Base-by-base conservation (phyloP, 192 early-diverging fungal species). In the Umbelopsis isabellina region DNA sequence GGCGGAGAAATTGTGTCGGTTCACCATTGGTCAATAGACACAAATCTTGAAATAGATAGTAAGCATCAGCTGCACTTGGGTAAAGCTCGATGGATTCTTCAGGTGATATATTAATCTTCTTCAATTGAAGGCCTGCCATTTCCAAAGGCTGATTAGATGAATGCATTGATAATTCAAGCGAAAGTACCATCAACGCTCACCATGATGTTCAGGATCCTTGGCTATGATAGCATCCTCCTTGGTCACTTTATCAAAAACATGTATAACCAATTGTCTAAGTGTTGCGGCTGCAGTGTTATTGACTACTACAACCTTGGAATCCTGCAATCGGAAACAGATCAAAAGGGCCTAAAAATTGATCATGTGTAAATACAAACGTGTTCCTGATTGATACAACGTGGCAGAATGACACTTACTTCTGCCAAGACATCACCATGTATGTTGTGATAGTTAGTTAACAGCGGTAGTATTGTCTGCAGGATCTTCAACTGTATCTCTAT, bases 401-500 rank as follows among this genome's bases (percentile, higher is more conserved):
- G 33, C 27, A 35, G 18, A 23, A 7, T 20, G 6, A 6, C n/a
- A 70, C 49, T 67, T 70, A 92, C 90, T 80, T 95, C 92, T 3
- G 92, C 94, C 50, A 99, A 75, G 1, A 91, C 83, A 48, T 90
- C 90, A 23, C 91, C 94, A 68, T 90, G 88, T n/a, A 99, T 87
- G 53, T 72, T 70, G 20, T 83, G 72, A 70, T 98, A 98, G 66
- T 92, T 91, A 15, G 89, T 92, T 13, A 97, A 82, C 27, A 99
- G 82, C 4, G 97, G 95, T 33, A 97, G 72, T 10, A 99, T 83
- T 12, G 92, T 95, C 74, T 99, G 97, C 47, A 99, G 79, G 15
- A 95, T 88, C 70, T 97, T 98, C 46, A 99, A 80, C 75, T 99
- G 97, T 23, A 96, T 88, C 35, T 98, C 96, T 10, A 91, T 82